Conservation (phyloP, 1,139 yeast genomes). For the Geotrichum klebahnii region DNA sequence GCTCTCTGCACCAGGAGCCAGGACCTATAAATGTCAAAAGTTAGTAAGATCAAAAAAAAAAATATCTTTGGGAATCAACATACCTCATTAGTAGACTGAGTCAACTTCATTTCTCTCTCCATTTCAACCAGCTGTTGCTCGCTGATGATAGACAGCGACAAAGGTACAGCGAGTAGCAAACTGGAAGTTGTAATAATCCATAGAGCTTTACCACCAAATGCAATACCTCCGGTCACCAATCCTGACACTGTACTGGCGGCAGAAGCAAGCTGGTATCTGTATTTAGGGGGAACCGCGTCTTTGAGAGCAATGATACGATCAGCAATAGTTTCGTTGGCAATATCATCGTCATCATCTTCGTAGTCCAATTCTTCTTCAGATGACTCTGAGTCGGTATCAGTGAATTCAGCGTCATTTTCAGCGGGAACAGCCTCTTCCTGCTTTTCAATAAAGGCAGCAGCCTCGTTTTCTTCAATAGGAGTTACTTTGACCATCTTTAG, state of each 20-base stretch:
- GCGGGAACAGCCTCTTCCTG: slow-evolving; percentile 21
- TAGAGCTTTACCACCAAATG: slow-evolving; percentile 66
- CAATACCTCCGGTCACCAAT: slow-evolving; percentile 41
- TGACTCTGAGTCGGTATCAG: slow-evolving; percentile 36
- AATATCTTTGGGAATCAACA: background rate
- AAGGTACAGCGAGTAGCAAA: slow-evolving; percentile 85
- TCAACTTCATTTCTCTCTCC: slow-evolving; percentile 88
- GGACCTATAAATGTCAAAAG: slow-evolving; percentile 35
- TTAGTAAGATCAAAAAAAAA: background rate
- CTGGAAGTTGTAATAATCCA: slow-evolving; percentile 87
- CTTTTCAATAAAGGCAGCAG: slow-evolving; percentile 20
- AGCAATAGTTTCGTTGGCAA: slow-evolving; percentile 72
- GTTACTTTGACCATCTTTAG: slow-evolving; percentile 64
- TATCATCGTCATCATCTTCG: slow-evolving; percentile 69
- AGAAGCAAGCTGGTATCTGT: slow-evolving; percentile 52
- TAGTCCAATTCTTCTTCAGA: slow-evolving; percentile 49
- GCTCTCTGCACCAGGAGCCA: slow-evolving; percentile 69
- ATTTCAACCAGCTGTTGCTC: slow-evolving; percentile 92
- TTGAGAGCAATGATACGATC: slow-evolving; percentile 89
- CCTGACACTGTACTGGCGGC: slow-evolving; percentile 36
- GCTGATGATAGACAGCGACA: slow-evolving; percentile 79
- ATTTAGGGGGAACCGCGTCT: slow-evolving; percentile 87
- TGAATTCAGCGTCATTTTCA: slow-evolving; percentile 28
- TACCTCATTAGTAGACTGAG: slow-evolving; percentile 74
- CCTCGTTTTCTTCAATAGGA: slow-evolving; percentile 48